Evolutionary conservation across 2,329 filamentous ascomycete genomes (phyloP).

Genomic region (Chaetomium olivaceum): DNA sequence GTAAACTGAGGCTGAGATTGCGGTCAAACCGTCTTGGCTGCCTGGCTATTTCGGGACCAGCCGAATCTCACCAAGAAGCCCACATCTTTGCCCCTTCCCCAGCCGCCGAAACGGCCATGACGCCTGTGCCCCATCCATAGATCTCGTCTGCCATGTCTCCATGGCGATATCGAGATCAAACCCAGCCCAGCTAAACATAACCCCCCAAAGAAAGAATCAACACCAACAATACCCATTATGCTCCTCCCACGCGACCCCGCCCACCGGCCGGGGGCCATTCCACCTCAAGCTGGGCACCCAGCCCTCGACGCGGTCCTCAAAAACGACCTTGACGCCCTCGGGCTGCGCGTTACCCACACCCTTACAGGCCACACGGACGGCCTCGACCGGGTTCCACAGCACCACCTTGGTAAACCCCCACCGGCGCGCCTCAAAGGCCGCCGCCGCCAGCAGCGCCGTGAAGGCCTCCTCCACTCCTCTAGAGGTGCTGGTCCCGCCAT

Average conservation of each 20-base stretch:
- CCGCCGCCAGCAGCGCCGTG: slow-evolving; percentile 38
- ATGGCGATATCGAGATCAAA: neutral
- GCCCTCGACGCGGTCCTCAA: slow-evolving; percentile 38
- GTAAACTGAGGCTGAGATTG: no score
- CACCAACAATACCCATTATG: slow-evolving; percentile 39
- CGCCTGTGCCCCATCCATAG: neutral
- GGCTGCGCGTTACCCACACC: slow-evolving; percentile 44
- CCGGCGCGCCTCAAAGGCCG: slow-evolving; percentile 38
- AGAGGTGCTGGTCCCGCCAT: neutral
- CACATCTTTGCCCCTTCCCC: neutral
- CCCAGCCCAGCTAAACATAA: neutral
- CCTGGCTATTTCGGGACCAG: neutral
- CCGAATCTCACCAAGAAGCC: neutral
- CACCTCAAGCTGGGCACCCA: slow-evolving; percentile 41
- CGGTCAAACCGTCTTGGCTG: neutral
- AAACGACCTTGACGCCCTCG: slow-evolving; percentile 34
- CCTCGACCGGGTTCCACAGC: slow-evolving; percentile 41
- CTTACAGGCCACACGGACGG: slow-evolving; percentile 35
- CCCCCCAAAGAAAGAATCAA: slow-evolving; percentile 6
- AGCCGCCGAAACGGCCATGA: neutral
- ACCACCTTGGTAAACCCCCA: slow-evolving; percentile 40
- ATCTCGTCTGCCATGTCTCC: neutral
- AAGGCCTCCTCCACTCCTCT: slow-evolving; percentile 33
- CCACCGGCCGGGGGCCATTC: slow-evolving; percentile 36
- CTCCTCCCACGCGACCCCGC: slow-evolving; percentile 37